These are phyloP conservation scores for Zygoascus meyerae DNA, from an alignment of 1,139 yeast species.

Conservation along the genomic window DNA sequence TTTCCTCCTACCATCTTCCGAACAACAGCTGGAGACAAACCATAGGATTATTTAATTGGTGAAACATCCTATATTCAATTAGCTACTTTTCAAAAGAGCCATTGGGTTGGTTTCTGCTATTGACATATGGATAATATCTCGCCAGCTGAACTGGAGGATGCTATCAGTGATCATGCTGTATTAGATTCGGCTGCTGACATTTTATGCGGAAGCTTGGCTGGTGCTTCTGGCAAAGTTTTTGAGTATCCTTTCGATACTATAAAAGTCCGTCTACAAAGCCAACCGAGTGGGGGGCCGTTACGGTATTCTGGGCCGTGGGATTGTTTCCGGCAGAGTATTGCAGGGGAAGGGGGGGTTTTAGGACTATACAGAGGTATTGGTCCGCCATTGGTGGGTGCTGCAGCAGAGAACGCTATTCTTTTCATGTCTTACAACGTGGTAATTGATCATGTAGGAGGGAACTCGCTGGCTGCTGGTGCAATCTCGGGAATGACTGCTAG, in stretches of 20 bases:
- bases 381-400: conserved; percentile 83
- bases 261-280: conserved; percentile 82
- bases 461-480: conserved; percentile 58
- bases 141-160: too few relatives aligned
- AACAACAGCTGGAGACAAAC: too few relatives aligned
- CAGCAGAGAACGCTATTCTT: conserved; percentile 73
- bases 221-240: conserved; percentile 74
- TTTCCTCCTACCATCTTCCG: too few relatives aligned
- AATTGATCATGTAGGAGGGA: neutral
- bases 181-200: conserved; percentile 22
- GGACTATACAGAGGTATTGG: conserved; percentile 61
- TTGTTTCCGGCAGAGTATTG: conserved; percentile 57
- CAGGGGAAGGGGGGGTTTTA: conserved; percentile 53
- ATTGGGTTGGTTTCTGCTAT: too few relatives aligned
- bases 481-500: conserved; percentile 80
- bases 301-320: conserved; percentile 47
- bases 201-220: conserved; percentile 47
- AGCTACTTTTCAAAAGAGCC: too few relatives aligned
- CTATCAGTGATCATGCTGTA: neutral
- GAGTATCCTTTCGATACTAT: conserved; percentile 93
- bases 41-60: too few relatives aligned
- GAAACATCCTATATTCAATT: too few relatives aligned
- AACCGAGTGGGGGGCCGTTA: conserved; percentile 43
- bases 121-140: too few relatives aligned
- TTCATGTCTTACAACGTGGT: conserved; percentile 51